These are phyloP conservation scores for Scleroderma bovista DNA, from an alignment of 768 basidiomycete genomes.

Conservation along the genomic window DNA sequence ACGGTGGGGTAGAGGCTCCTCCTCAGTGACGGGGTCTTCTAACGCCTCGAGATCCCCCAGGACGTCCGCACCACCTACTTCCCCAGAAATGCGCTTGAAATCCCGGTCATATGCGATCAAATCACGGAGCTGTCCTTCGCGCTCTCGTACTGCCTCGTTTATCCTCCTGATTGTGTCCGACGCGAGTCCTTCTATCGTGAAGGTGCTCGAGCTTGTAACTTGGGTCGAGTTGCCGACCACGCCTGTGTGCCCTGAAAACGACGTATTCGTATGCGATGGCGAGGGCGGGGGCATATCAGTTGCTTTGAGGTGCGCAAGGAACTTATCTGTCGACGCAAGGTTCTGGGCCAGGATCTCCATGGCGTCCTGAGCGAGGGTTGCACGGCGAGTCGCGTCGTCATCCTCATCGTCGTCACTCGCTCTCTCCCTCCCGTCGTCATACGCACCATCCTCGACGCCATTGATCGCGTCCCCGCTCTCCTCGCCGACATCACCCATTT, in stretches of 20 bases:
- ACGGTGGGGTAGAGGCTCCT: constrained; percentile 21
- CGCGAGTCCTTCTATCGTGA: constrained; percentile 59
- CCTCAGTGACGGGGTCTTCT: constrained; percentile 31
- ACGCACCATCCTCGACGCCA: constrained; percentile 15
- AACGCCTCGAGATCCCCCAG: constrained; percentile 66
- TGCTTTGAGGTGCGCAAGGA: constrained; percentile 64
- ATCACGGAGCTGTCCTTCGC: constrained; percentile 78
- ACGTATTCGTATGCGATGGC: constrained; percentile 32
- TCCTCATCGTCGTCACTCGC: constrained; percentile 24
- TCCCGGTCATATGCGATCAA: constrained; percentile 75
- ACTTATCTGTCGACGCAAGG: constrained; percentile 71
- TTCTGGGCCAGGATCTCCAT: constrained; percentile 71
- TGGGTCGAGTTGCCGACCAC: not conserved
- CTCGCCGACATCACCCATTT: constrained; percentile 25
- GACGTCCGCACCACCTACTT: constrained; percentile 72
- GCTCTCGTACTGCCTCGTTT: constrained; percentile 68
- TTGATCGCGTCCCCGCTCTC: constrained; percentile 22
- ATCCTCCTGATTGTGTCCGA: constrained; percentile 72
- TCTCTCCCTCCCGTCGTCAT: constrained; percentile 7
- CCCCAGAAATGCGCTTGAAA: constrained; percentile 68
- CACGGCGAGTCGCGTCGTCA: constrained; percentile 19
- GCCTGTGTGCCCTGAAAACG: not conserved
- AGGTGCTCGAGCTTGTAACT: constrained; percentile 12
- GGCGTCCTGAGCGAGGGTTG: constrained; percentile 43
- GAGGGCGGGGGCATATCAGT: constrained; percentile 50